A percentile compares a stretch with the other conserved stretches of the same genome.
phyloP scores from a whole-genome alignment of 192 early-diverging fungal species.

The Coemansia sp. region DNA sequence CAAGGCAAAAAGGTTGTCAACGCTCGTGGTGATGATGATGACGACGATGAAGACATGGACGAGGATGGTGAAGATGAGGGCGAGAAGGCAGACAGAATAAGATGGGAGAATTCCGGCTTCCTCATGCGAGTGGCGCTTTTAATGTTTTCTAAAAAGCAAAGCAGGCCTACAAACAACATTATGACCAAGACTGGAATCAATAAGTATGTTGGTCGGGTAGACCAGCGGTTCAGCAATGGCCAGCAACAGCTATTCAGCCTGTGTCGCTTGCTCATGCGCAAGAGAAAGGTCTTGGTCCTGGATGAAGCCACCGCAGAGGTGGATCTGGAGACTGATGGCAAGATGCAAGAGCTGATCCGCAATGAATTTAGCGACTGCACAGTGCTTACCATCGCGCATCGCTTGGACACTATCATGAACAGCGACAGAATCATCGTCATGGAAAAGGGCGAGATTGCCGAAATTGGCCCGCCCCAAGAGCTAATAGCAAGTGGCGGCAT shows the following conservation, averaged over 20 bases:
- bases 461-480: neutral
- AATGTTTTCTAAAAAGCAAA: constrained; percentile 13
- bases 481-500: constrained; percentile 25
- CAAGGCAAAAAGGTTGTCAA: neutral
- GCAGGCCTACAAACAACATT: too few species aligned
- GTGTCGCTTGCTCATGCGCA: constrained; percentile 59
- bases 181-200: neutral
- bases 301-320: constrained; percentile 73
- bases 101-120: neutral
- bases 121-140: neutral
- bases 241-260: constrained; percentile 69
- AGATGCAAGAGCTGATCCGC: constrained; percentile 40
- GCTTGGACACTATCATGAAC: constrained; percentile 64
- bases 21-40: neutral
- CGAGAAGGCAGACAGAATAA: constrained; percentile 22
- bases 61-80: constrained; percentile 47
- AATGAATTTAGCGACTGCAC: constrained; percentile 54
- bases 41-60: constrained; percentile 54
- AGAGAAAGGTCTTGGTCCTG: constrained; percentile 60
- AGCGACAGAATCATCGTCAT: constrained; percentile 66
- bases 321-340: constrained; percentile 34
- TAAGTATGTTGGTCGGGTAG: constrained; percentile 3
- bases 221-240: constrained; percentile 46
- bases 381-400: constrained; percentile 70
- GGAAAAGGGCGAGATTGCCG: constrained; percentile 17